phyloP scores from a whole-genome alignment of 257 asterid species.

The Eucommia ulmoides region DNA sequence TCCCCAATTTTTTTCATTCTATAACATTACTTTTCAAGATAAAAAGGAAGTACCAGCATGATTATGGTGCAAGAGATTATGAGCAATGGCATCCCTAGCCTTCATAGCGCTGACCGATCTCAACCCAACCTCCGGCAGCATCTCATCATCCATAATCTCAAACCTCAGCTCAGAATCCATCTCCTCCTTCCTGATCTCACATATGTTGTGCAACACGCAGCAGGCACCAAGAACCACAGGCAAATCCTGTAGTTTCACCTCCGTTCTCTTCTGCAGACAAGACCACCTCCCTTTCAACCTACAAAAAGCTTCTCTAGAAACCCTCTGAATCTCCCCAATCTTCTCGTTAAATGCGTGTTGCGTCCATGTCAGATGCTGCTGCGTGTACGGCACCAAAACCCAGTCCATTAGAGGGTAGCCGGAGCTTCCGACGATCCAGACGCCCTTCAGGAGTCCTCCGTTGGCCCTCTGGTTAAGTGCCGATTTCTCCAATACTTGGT shows the following conservation, averaged over 20 bases:
- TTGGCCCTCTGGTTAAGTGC: slow-evolving; percentile 52
- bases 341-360: slow-evolving; percentile 63
- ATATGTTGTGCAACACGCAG: slow-evolving; percentile 69
- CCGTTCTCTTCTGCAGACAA: slow-evolving; percentile 71
- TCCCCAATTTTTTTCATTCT: no score
- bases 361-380: slow-evolving; percentile 55
- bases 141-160: slow-evolving; percentile 52
- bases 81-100: slow-evolving; percentile 66
- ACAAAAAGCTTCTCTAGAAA: slow-evolving; percentile 56
- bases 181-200: slow-evolving; percentile 57
- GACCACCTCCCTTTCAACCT: slow-evolving; percentile 70
- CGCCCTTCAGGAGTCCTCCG: slow-evolving; percentile 27
- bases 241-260: slow-evolving; percentile 78
- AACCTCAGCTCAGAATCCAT: slow-evolving; percentile 40
- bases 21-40: no score
- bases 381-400: slow-evolving; percentile 54
- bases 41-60: slow-evolving; percentile 32
- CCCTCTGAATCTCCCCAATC: slow-evolving; percentile 24
- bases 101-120: slow-evolving; percentile 32
- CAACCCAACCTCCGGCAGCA: slow-evolving; percentile 27
- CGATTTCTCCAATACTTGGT: slow-evolving; percentile 60
- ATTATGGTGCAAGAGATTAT: slow-evolving; percentile 55
- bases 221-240: slow-evolving; percentile 82
- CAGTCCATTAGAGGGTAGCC: slow-evolving; percentile 54
- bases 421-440: slow-evolving; percentile 43